Base-by-base conservation (phyloP, 73 alveolate species). In the Diophrys appendiculata region DNA sequence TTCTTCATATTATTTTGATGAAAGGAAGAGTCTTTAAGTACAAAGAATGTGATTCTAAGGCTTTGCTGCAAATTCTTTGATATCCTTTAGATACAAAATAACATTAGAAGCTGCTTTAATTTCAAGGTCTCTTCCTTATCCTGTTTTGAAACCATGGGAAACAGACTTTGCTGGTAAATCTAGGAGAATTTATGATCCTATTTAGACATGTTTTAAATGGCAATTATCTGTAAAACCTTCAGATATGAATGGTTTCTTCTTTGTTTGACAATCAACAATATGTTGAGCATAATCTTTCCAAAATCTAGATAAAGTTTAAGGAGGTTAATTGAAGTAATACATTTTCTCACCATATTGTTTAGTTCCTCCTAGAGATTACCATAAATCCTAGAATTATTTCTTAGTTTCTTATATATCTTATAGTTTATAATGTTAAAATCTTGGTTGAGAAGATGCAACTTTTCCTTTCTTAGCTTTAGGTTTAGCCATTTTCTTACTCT, bases 331-430 rank as follows among this genome's bases (percentile, higher is more conserved):
- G 32, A 25, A 77, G 34, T 91, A 91, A 71, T 95, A 95, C 56
- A 92, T 96, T 28, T 96, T 94, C 80, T 95, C 99, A 69, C 90
- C 78, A 71, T 89, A 95, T 84, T 95, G 98, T 69, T 86, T 90
- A 2, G 98, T 89, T 43, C 60, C 60, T 43, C 60, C 60, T 11
- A 43, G 60, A 11, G 60, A 11, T 43, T 43, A 43, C 60, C 60
- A 43, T 5, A 43, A 18, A 43, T 43, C 60, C 5, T 5, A 5
- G 18, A 11, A 11, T 43, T 43, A 43, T 18, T 43, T 43, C 18
- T 18, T 43, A 11, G 60, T 43, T 18, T 43, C 60, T 5, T 11
- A 18, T 5, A 43, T 43, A 43, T 43, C 60, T 11, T 43, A 11
- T 5, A 43, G 60, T 18, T 18, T 18, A 43, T 43, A 43, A 11